phyloP scores from a whole-genome alignment of 495 filamentous ascomycete species.

The Tricharina praecox region DNA sequence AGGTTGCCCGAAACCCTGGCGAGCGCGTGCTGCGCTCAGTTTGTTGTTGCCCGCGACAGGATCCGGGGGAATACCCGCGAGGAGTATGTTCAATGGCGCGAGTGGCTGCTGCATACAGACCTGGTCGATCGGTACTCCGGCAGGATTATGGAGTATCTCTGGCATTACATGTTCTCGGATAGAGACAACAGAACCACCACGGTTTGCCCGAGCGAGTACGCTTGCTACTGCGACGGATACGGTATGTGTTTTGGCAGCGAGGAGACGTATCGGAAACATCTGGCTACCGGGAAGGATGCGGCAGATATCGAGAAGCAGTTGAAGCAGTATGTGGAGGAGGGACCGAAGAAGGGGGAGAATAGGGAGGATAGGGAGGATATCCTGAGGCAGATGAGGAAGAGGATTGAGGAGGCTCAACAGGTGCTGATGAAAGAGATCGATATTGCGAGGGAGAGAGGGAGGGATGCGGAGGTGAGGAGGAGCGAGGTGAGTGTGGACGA shows the following conservation, averaged over 20 bases:
- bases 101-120: conserved; percentile 45
- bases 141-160: conserved; percentile 52
- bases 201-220: conserved; percentile 45
- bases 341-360: conserved; percentile 8
- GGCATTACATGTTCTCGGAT: conserved; percentile 46
- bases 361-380: conserved; percentile 11
- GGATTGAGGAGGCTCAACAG: background rate
- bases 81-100: conserved; percentile 39
- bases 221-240: conserved; percentile 64
- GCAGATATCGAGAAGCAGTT: conserved; percentile 34
- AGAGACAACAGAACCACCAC: conserved; percentile 34
- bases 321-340: conserved; percentile 30
- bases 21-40: conserved; percentile 53
- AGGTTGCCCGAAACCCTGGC: conserved; percentile 36
- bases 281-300: conserved; percentile 30
- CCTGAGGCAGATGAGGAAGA: conserved; percentile 3
- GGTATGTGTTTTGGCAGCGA: conserved; percentile 59
- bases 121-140: conserved; percentile 42
- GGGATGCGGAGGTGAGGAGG: conserved; percentile 10
- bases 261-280: conserved; percentile 35
- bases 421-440: conserved; percentile 9
- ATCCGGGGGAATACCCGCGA: conserved; percentile 33
- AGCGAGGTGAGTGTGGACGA: conserved; percentile 12
- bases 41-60: conserved; percentile 41
- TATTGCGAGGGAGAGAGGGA: conserved; percentile 12